Base-by-base conservation (phyloP, 768 basidiomycete genomes). In the Tulasnella sp. region DNA sequence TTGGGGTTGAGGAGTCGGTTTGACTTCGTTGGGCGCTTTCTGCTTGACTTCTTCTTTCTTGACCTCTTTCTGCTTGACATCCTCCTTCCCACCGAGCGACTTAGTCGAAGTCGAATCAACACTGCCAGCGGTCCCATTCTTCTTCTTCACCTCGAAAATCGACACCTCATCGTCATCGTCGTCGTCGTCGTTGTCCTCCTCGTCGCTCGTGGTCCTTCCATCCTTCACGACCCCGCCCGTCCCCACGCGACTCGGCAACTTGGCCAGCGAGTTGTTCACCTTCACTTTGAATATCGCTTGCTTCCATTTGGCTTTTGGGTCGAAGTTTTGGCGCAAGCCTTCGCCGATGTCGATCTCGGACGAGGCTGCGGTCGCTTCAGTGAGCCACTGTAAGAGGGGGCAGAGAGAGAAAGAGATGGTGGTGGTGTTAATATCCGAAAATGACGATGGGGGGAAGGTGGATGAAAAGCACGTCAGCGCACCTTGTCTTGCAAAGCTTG, bases 291-390 rank as follows among this genome's bases (percentile, higher is more conserved):
- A 77, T 76, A 95, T 92, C 16, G 90, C 91, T 1, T 83, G 81
- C 66, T 86, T 85, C 94, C 93, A 95, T 42, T 84, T 84, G 1
- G 87, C 88, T 52, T 84, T 84, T 0, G 92, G 85, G 77, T 92
- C 84, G 80, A 96, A 95, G 82, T 94, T 87, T 37, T 92, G 89
- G 37, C 90, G 90, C 65, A 97, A 82, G 12, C 90, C 91, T 12
- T 77, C 78, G 17, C 81, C 83, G 47, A 97, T 84, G 76, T 98
- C 94, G 78, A 90, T 86, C 67, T 94, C 90, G 5, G 83, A 84
- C 0, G 88, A 87, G 0, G 89, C 82, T 19, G 83, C 80, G 77
- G 90, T 86, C 0, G 83, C 85, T 17, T 59, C 52, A 29, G 89
- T 90, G 40, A 94, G 81, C 94, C 92, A 95, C 87, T 90, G 76